phyloP scores from a whole-genome alignment of 2,329 filamentous ascomycete species.

The Orbilia blumenaviensis region DNA sequence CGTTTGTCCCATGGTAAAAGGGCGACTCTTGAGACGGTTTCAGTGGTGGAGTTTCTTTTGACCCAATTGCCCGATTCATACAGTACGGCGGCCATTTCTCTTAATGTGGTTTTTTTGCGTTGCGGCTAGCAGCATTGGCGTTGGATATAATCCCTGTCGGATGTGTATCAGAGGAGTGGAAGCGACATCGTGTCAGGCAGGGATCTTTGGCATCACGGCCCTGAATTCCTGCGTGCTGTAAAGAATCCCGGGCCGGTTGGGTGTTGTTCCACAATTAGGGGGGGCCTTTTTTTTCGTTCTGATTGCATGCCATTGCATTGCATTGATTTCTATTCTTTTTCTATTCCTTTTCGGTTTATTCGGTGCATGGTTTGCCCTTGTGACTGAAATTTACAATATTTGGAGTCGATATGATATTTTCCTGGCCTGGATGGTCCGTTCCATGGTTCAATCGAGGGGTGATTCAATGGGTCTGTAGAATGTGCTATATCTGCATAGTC shows the following conservation, averaged over 20 bases:
- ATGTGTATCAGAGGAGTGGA: conserved; percentile 25
- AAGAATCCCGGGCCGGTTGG: conserved; percentile 17
- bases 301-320: background rate
- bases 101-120: conserved; percentile 40
- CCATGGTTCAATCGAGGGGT: background rate
- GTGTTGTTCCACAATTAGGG: background rate
- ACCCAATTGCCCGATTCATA: background rate
- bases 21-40: conserved; percentile 29
- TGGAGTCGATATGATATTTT: background rate
- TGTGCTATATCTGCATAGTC: background rate
- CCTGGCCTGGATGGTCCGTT: background rate
- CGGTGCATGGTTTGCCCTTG: background rate
- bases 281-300: background rate
- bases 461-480: background rate
- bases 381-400: background rate
- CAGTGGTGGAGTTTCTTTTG: background rate
- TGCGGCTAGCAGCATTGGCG: conserved; percentile 1
- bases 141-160: background rate
- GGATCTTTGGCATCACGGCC: conserved; percentile 48
- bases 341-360: no score
- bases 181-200: conserved; percentile 39
- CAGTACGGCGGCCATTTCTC: no score
- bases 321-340: background rate
- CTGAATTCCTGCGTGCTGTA: conserved; percentile 31
- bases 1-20: conserved; percentile 39